phyloP scores from a whole-genome alignment of 2,329 filamentous ascomycete genomes.

The Lachnellula hyalina region DNA sequence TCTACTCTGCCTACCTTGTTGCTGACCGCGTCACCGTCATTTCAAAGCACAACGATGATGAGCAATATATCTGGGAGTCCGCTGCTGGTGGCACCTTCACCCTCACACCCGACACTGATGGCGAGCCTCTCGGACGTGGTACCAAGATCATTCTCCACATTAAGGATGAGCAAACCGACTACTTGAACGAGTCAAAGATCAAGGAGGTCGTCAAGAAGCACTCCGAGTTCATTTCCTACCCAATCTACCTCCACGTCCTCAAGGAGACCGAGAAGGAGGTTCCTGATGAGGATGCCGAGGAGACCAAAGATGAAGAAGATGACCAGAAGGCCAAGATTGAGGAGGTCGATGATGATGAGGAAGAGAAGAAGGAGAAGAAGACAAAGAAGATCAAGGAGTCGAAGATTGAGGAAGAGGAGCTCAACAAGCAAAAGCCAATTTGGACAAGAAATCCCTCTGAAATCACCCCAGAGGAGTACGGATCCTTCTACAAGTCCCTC shows the following conservation, averaged over 20 bases:
- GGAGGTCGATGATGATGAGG: constrained; percentile 83
- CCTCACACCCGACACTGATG: constrained; percentile 83
- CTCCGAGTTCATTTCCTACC: constrained; percentile 99
- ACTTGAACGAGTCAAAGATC: constrained; percentile 97
- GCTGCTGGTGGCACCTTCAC: constrained; percentile 96
- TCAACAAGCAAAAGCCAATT: constrained; percentile 99
- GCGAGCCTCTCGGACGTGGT: constrained; percentile 85
- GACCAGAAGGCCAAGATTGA: constrained; percentile 93
- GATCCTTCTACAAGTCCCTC: constrained; percentile 99
- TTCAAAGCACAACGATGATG: constrained; percentile 99
- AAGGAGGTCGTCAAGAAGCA: constrained; percentile 99
- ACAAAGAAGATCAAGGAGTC: constrained; percentile 99
- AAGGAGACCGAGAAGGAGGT: constrained; percentile 99
- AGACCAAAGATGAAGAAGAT: constrained; percentile 63
- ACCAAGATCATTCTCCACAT: constrained; percentile 98
- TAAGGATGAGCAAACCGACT: constrained; percentile 98
- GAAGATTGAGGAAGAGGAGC: constrained; percentile 97
- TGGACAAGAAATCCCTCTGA: constrained; percentile 98
- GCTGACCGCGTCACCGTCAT: constrained; percentile 92
- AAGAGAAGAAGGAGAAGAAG: constrained; percentile 91
- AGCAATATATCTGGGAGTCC: constrained; percentile 99
- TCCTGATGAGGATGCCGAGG: constrained; percentile 86
- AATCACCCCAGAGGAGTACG: constrained; percentile 95
- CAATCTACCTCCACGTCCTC: constrained; percentile 98
- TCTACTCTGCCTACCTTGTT: constrained; percentile 99